Conservation (phyloP, 2,329 filamentous ascomycete species). For the Aspergillus fumigatiaffinis region DNA sequence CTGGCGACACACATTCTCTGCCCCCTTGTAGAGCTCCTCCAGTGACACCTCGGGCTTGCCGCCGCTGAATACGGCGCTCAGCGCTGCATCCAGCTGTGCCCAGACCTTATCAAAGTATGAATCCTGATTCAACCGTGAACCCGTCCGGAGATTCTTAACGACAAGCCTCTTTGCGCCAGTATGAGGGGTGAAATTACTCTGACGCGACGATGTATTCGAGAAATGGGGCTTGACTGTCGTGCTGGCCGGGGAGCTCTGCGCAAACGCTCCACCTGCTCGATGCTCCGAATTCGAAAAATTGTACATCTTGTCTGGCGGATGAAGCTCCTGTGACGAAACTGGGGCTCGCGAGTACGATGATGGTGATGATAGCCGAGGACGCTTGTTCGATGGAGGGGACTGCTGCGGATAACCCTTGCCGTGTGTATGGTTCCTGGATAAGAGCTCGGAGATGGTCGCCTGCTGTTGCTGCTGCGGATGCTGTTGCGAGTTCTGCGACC, state of each 20-base stretch:
- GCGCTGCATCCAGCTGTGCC: conserved; percentile 67
- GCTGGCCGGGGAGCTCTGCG: conserved; percentile 42
- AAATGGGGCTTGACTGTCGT: conserved; percentile 18
- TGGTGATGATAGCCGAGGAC: conserved; percentile 33
- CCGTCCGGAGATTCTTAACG: conserved; percentile 83
- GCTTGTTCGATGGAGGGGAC: conserved; percentile 39
- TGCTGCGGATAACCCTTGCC: conserved; percentile 17
- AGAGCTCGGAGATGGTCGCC: conserved; percentile 44
- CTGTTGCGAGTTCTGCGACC: conserved; percentile 17
- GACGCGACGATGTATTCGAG: conserved; percentile 32
- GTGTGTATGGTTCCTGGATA: conserved; percentile 32
- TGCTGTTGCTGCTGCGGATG: conserved; percentile 22
- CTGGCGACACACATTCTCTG: conserved; percentile 86
- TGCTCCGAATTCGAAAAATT: conserved; percentile 43
- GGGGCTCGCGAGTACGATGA: conserved; percentile 16
- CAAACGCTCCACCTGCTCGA: conserved; percentile 38
- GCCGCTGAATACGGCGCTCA: conserved; percentile 68
- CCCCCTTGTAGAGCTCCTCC: conserved; percentile 82
- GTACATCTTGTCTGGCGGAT: conserved; percentile 50
- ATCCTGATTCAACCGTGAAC: conserved; percentile 62
- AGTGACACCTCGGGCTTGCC: conserved; percentile 65
- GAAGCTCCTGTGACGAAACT: conserved; percentile 9
- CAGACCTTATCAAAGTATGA: conserved; percentile 75
- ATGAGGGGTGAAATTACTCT: conserved; percentile 64
- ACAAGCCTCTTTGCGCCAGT: conserved; percentile 77